Conservation (phyloP, 2,329 filamentous ascomycete genomes). For the Blumeriella jaapii region DNA sequence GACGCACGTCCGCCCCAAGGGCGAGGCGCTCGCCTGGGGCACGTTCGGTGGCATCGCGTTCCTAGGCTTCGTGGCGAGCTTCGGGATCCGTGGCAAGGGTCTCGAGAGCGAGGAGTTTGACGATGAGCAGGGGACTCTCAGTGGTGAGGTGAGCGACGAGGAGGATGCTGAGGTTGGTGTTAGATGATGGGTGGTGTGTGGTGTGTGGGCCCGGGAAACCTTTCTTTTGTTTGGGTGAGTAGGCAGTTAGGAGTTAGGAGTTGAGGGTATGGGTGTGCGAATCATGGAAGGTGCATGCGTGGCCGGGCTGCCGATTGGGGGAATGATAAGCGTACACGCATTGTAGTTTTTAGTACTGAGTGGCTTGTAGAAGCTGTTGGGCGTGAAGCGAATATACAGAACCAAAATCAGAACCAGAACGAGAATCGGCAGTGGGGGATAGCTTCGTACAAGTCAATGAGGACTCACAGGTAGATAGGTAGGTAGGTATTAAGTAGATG, state of each 20-base stretch:
- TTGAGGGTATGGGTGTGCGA: no score
- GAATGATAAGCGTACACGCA: no score
- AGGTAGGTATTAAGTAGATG: no score
- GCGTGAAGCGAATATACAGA: no score
- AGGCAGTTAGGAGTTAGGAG: not conserved
- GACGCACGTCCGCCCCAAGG: slow-evolving; percentile 61
- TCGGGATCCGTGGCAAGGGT: slow-evolving; percentile 57
- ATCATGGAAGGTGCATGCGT: no score
- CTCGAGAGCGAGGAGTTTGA: slow-evolving; percentile 45
- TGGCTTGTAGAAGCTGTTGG: no score
- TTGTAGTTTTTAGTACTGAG: no score
- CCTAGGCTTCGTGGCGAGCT: slow-evolving; percentile 66
- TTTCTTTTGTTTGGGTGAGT: not conserved
- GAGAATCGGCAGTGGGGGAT: no score
- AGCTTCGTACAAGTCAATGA: no score
- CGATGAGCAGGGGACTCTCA: slow-evolving; percentile 14
- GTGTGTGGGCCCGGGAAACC: not conserved
- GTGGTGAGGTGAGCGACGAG: slow-evolving; percentile 16
- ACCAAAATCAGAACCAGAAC: no score
- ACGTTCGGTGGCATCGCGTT: slow-evolving; percentile 77
- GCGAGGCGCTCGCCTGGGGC: slow-evolving; percentile 77
- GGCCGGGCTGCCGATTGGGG: no score
- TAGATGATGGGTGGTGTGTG: not conserved
- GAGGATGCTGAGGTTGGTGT: slow-evolving; percentile 14
- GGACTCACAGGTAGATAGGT: no score